Conservation (phyloP, 2,329 filamentous ascomycete species). For the Penicillium sp. region DNA sequence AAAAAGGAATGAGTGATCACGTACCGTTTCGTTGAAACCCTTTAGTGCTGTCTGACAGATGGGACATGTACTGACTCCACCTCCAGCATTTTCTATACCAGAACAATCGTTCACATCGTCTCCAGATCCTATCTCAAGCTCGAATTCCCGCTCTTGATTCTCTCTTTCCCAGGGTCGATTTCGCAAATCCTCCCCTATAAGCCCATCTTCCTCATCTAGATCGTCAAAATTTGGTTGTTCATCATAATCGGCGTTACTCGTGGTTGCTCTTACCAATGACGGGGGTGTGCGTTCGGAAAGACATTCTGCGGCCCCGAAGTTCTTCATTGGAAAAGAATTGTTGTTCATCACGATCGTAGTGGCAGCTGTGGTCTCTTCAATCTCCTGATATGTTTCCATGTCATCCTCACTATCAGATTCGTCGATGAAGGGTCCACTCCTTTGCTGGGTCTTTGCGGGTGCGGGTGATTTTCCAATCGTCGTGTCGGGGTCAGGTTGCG, state of each 20-base stretch:
- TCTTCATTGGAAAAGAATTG: conserved; percentile 6
- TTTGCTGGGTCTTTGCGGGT: conserved; percentile 12
- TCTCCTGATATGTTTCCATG: conserved; percentile 26
- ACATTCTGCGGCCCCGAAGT: conserved; percentile 14
- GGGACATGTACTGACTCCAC: conserved; percentile 57
- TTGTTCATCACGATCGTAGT: background rate
- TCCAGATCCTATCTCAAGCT: conserved; percentile 17
- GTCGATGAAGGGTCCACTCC: conserved; percentile 41
- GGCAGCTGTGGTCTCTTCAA: conserved; percentile 12
- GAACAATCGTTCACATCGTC: conserved; percentile 28
- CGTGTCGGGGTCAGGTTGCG: background rate
- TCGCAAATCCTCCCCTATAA: conserved; percentile 61
- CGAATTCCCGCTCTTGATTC: conserved; percentile 29
- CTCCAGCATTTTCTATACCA: conserved; percentile 17
- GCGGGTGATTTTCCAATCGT: conserved; percentile 2
- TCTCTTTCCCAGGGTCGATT: conserved; percentile 61
- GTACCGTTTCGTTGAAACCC: conserved; percentile 50
- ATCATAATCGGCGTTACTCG: conserved; percentile 44
- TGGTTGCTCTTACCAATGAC: conserved; percentile 51
- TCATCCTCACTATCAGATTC: conserved; percentile 55
- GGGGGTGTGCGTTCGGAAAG: conserved; percentile 29
- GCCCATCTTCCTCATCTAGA: conserved; percentile 60
- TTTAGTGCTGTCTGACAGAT: conserved; percentile 67
- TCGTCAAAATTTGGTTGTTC: conserved; percentile 55
- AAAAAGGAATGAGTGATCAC: conserved; percentile 10